Conservation (phyloP, 73 alveolate genomes). For the Symbiodinium natans region DNA sequence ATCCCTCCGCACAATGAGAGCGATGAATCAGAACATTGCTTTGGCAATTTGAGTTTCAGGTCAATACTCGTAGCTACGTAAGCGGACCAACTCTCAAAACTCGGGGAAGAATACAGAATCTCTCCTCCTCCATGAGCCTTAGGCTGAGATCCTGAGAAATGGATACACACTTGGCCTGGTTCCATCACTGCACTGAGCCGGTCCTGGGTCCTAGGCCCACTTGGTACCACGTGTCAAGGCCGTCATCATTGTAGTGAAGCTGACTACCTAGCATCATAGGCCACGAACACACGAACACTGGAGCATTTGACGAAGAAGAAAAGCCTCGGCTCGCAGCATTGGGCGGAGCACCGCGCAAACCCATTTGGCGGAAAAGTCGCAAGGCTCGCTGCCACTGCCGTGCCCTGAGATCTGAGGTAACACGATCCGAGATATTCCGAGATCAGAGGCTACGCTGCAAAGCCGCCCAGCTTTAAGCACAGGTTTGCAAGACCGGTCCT, state of each 20-base stretch:
- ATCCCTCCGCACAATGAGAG: too few species aligned
- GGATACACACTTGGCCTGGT: too few species aligned
- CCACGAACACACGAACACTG: too few species aligned
- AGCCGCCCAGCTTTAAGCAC: too few species aligned
- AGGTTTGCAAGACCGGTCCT: too few species aligned
- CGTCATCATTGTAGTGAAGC: neutral
- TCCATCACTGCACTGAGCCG: neutral
- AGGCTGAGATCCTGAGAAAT: neutral
- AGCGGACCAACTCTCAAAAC: too few species aligned
- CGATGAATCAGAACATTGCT: too few species aligned
- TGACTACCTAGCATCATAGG: neutral
- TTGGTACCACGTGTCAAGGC: neutral
- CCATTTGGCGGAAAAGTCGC: slow-evolving; percentile 29
- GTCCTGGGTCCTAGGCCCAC: neutral
- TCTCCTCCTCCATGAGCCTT: neutral
- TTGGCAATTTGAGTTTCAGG: too few species aligned
- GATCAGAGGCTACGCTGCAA: neutral
- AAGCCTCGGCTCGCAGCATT: neutral
- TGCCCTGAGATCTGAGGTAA: neutral
- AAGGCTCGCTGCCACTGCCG: slow-evolving; percentile 36
- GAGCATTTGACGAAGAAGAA: too few species aligned
- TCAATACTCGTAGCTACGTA: too few species aligned
- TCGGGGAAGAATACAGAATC: too few species aligned
- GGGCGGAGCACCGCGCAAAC: neutral
- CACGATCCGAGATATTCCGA: too few species aligned